Conservation (phyloP, 352 stramenopile species). For the Phytophthora podocarpi region DNA sequence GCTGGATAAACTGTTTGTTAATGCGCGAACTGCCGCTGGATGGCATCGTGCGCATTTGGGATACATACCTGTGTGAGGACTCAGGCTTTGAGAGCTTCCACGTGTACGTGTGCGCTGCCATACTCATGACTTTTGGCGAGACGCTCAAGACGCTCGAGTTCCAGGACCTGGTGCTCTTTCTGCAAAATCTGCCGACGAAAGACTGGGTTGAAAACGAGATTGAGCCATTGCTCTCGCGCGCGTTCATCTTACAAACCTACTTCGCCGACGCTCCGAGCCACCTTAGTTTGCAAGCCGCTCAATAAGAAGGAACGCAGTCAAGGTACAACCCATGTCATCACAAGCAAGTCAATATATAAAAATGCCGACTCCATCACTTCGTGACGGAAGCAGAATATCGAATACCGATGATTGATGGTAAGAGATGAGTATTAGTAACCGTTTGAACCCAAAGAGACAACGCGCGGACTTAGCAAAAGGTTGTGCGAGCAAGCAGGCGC, state of each 20-base stretch:
- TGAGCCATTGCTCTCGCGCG: slow-evolving; percentile 97
- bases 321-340: slow-evolving; percentile 14
- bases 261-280: slow-evolving; percentile 88
- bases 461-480: too few species aligned
- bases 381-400: too few species aligned
- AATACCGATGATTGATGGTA: background rate
- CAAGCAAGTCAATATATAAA: slow-evolving; percentile 28
- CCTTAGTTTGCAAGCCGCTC: slow-evolving; percentile 46
- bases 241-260: slow-evolving; percentile 94
- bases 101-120: slow-evolving; percentile 98
- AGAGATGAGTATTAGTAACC: background rate
- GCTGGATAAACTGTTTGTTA: slow-evolving; percentile 99
- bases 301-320: slow-evolving; percentile 24
- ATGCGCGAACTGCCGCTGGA: slow-evolving; percentile 96
- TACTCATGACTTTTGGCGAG: slow-evolving; percentile 97
- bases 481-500: too few species aligned
- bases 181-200: slow-evolving; percentile 97
- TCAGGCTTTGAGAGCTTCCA: slow-evolving; percentile 99
- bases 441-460: too few species aligned
- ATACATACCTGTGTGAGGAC: slow-evolving; percentile 99
- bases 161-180: slow-evolving; percentile 96
- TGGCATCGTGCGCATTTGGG: slow-evolving; percentile 98
- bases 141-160: slow-evolving; percentile 96
- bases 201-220: slow-evolving; percentile 98
- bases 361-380: slow-evolving; percentile 6